Base-by-base conservation (phyloP, 1,139 yeast genomes). In the Nadsonia commutata region DNA sequence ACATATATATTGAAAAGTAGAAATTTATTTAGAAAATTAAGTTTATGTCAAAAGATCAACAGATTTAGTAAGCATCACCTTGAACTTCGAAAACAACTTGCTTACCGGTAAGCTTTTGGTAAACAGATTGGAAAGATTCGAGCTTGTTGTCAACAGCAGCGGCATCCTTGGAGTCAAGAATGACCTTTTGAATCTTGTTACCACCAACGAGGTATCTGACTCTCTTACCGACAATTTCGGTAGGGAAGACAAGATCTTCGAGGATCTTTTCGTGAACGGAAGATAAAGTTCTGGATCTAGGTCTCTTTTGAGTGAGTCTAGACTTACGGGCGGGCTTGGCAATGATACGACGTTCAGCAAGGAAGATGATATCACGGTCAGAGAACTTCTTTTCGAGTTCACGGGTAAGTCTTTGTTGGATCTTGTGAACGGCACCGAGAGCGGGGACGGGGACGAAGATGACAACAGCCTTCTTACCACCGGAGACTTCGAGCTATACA, bases 351-450 rank as follows among this genome's bases (percentile, higher is more conserved):
- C 98, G 86, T 78, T 90, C 97, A 67, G 97, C 98, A 67, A 90
- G 80, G 84, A 90, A 86, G 62, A 90, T 93, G 72, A 90, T 96
- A 72, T 90, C 97, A 72, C 95, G 85, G 80, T 90, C 98, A 68
- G 96, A 94, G 88, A 90, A 90, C 77, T 90, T 90, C 94, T 90
- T 90, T 77, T 90, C 98, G 70, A 90, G 84, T 78, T 90, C 98
- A 76, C 98, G 90, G 75, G 96, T 86, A 70, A 90, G 81, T 76
- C 70, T 64, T 55, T 59, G 64, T 78, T 90, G 98, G 62, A 86
- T 94, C 76, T 81, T 86, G 86, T 90, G 95, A 93, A 84, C 88
- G 59, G 82, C 80, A 59, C 76, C 63, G 69, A 90, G 80, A 63
- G 86, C 76, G 72, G 98, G 96, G 61, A 83, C 94, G 70, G 98